Evolutionary conservation across 768 basidiomycete genomes (phyloP).

Genomic region (Lyophyllum semitale): DNA sequence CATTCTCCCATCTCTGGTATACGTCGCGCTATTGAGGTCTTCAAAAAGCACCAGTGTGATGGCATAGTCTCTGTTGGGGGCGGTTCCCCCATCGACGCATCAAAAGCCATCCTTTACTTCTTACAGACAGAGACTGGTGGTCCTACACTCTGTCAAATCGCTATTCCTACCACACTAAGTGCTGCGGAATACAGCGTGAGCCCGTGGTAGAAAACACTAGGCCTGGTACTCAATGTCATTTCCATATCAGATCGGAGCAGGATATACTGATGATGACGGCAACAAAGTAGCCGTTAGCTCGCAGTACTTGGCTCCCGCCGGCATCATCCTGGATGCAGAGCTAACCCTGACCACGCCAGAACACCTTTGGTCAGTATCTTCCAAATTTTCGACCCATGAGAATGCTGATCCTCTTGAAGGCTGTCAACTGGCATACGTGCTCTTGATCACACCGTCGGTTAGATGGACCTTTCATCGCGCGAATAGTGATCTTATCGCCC

Average conservation of each 20-base stretch:
- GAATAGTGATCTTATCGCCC: background rate
- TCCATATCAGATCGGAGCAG: slow-evolving; percentile 55
- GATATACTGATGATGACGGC: slow-evolving; percentile 71
- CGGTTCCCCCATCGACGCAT: slow-evolving; percentile 78
- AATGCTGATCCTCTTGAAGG: slow-evolving; percentile 39
- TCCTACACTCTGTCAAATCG: slow-evolving; percentile 62
- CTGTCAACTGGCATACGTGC: slow-evolving; percentile 79
- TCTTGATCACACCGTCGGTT: slow-evolving; percentile 78
- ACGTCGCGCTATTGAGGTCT: slow-evolving; percentile 51
- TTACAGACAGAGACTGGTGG: slow-evolving; percentile 59
- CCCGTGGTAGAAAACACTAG: background rate
- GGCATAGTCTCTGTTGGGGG: slow-evolving; percentile 76
- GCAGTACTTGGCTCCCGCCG: slow-evolving; percentile 63
- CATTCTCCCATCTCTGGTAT: slow-evolving; percentile 74
- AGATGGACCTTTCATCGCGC: slow-evolving; percentile 16
- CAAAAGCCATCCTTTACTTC: slow-evolving; percentile 71
- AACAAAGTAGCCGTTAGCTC: slow-evolving; percentile 61
- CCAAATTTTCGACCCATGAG: slow-evolving; percentile 1
- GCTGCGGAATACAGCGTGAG: slow-evolving; percentile 74
- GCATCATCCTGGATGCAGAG: slow-evolving; percentile 78
- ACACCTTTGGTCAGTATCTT: slow-evolving; percentile 59
- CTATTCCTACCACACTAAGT: slow-evolving; percentile 81
- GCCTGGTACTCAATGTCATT: background rate
- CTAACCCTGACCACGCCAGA: slow-evolving; percentile 74
- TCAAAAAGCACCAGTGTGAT: slow-evolving; percentile 61